These are phyloP conservation scores for Vinca minor DNA, from an alignment of 257 asterid genomes.

Conservation along the genomic window DNA sequence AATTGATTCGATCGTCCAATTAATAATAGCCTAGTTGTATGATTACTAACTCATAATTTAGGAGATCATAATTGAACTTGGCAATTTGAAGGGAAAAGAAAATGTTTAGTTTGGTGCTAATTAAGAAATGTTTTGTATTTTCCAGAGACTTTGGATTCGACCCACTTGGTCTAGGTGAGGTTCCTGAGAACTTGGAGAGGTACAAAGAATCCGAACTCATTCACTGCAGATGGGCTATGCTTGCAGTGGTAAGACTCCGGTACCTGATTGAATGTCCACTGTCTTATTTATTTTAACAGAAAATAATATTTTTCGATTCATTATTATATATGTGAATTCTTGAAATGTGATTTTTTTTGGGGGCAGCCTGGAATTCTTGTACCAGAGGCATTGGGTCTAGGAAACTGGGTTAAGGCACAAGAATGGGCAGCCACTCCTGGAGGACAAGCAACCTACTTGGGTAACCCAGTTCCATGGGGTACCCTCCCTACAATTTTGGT, in stretches of 20 bases:
- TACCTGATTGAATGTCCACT: no score
- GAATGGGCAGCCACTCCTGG: constrained; percentile 96
- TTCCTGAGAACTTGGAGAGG: constrained; percentile 77
- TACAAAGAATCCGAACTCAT: constrained; percentile 85
- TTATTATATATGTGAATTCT: neutral
- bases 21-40: no score
- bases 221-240: constrained; percentile 99
- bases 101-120: no score
- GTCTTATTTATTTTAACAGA: no score
- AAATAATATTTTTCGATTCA: no score
- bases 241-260: constrained; percentile 85
- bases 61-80: no score
- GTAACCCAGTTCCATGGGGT: constrained; percentile 97
- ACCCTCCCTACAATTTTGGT: constrained; percentile 81
- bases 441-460: constrained; percentile 89
- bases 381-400: constrained; percentile 88
- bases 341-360: constrained; percentile 17
- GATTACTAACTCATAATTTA: no score
- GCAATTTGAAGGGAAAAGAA: no score
- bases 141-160: constrained; percentile 90
- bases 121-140: neutral
- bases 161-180: constrained; percentile 89
- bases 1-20: no score
- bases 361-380: constrained; percentile 67
- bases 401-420: constrained; percentile 96